A percentile compares a stretch with the other conserved stretches of the same genome.
Evolutionary conservation across 257 asterid genomes (phyloP).

Genomic region (Nicotiana knightiana): DNA sequence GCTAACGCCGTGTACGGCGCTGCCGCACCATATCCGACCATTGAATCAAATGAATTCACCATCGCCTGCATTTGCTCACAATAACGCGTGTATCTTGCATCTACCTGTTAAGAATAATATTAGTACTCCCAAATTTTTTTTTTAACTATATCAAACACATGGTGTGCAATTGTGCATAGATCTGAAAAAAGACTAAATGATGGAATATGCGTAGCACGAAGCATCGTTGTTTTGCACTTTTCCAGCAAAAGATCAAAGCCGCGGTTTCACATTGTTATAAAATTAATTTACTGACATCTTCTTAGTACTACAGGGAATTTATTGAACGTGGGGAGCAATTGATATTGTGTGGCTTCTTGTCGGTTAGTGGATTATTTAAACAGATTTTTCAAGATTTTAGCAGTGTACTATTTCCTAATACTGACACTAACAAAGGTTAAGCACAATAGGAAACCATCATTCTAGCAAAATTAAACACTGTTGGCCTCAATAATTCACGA

Average conservation of each 20-base stretch:
- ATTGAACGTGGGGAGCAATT: constrained; percentile 16
- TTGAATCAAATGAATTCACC: constrained; percentile 55
- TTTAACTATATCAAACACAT: not conserved
- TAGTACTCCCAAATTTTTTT: not conserved
- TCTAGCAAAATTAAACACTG: not conserved
- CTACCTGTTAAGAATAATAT: constrained; percentile 39
- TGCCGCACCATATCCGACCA: constrained; percentile 60
- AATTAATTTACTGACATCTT: not conserved
- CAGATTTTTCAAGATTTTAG: not conserved
- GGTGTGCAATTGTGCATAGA: constrained; percentile 1
- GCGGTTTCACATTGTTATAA: not conserved
- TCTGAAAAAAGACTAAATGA: not conserved
- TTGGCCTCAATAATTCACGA: constrained; percentile 31
- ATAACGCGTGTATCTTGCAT: constrained; percentile 53
- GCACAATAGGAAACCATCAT: not conserved
- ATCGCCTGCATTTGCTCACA: constrained; percentile 68
- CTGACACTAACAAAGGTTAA: not conserved
- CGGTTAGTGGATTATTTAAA: not conserved
- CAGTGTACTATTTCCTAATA: not conserved
- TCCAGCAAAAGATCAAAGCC: constrained; percentile 35
- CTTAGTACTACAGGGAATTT: not conserved
- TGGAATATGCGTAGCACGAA: constrained; percentile 17
- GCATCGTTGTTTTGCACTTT: constrained; percentile 34
- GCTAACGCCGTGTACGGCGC: constrained; percentile 59
- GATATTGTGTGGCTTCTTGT: not conserved